A percentile compares a stretch with the other conserved stretches of the same genome.
phyloP scores from a whole-genome alignment of 2,329 filamentous ascomycete genomes.

The Neonectria magnoliae region DNA sequence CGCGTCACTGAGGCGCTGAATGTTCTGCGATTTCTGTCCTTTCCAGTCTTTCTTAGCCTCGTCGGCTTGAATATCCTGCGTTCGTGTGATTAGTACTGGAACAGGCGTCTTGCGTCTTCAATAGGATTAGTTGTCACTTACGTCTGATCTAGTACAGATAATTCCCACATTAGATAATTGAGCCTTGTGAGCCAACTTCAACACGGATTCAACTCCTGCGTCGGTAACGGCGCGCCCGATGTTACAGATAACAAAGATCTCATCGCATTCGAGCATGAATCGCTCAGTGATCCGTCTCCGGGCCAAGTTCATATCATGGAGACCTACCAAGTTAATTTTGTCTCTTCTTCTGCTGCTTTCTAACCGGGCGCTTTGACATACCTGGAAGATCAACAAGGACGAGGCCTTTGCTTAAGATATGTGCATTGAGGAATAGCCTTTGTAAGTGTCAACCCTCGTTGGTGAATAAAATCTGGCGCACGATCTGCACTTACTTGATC shows the following conservation, averaged over 20 bases:
- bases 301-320: constrained; percentile 58
- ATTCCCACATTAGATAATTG: constrained; percentile 54
- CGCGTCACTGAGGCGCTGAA: constrained; percentile 31
- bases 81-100: not conserved
- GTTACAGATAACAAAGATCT: constrained; percentile 57
- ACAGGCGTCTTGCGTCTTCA: not conserved
- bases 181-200: constrained; percentile 52
- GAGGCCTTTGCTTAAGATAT: constrained; percentile 59
- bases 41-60: constrained; percentile 48
- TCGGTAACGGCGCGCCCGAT: constrained; percentile 56
- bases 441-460: constrained; percentile 35
- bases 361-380: constrained; percentile 33
- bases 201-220: constrained; percentile 51
- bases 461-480: too few relatives aligned
- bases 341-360: not conserved
- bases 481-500: constrained; percentile 48
- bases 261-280: constrained; percentile 56
- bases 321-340: constrained; percentile 43
- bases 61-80: constrained; percentile 46
- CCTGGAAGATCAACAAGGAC: constrained; percentile 61
- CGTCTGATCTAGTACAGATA: constrained; percentile 55
- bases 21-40: constrained; percentile 28
- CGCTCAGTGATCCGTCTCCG: constrained; percentile 55
- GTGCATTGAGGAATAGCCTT: constrained; percentile 55
- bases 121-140: constrained; percentile 23